phyloP scores from a whole-genome alignment of 129 eudicot species.

The Artemisia tridentata region DNA sequence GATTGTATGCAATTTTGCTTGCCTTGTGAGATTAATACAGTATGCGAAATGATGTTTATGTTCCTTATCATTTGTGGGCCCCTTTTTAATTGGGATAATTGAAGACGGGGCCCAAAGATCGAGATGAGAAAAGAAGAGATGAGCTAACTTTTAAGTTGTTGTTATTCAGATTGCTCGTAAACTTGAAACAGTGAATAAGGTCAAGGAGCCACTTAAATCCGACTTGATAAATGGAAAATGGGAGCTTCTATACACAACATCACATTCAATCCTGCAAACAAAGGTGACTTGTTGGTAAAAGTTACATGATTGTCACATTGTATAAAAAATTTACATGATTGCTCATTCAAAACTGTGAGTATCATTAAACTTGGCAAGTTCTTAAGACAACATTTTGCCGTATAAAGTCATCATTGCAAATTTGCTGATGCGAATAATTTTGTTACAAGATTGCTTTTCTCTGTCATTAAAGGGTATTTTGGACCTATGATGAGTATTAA shows the following conservation, averaged over 20 bases:
- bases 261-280: conserved; percentile 72
- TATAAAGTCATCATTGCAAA: background rate
- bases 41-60: background rate
- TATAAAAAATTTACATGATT: background rate
- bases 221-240: conserved; percentile 76
- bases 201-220: conserved; percentile 76
- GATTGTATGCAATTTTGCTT: background rate
- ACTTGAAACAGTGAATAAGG: conserved; percentile 72
- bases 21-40: conserved; percentile 5
- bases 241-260: conserved; percentile 91
- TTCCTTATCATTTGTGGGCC: background rate
- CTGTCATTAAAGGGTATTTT: conserved; percentile 11
- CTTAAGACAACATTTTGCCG: conserved; percentile 3
- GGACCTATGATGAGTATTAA: background rate
- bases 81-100: background rate
- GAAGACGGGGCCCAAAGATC: conserved; percentile 3
- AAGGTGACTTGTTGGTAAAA: conserved; percentile 33
- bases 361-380: background rate
- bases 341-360: background rate
- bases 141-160: conserved; percentile 8
- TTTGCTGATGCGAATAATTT: background rate
- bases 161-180: conserved; percentile 64
- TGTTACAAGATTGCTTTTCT: background rate
- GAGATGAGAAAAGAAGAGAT: conserved; percentile 3
- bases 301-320: no score